phyloP scores from a whole-genome alignment of 1,139 yeast genomes.

The Debaryomyces fabryi region DNA sequence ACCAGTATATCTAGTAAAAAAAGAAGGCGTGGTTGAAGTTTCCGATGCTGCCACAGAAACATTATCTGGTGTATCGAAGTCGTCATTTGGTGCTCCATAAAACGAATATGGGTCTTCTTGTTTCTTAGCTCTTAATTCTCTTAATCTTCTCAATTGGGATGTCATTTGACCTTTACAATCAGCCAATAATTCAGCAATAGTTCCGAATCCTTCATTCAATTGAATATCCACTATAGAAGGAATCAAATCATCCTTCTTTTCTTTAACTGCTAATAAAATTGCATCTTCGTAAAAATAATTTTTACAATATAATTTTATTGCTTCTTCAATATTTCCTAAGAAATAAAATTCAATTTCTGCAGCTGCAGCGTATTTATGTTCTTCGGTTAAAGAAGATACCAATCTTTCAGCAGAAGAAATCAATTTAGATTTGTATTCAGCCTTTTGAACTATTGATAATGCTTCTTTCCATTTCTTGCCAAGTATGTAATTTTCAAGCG shows the following conservation, averaged over 20 bases:
- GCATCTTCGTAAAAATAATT: constrained; percentile 80
- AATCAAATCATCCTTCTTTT: constrained; percentile 48
- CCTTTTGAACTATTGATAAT: constrained; percentile 53
- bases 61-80: constrained; percentile 82
- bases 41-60: constrained; percentile 95
- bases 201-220: constrained; percentile 84
- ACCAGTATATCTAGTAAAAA: constrained; percentile 94
- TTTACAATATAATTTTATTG: constrained; percentile 71
- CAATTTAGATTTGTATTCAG: constrained; percentile 40
- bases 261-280: constrained; percentile 58
- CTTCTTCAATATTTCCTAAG: constrained; percentile 60
- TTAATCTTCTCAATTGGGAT: constrained; percentile 80
- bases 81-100: constrained; percentile 61
- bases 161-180: constrained; percentile 86
- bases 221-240: constrained; percentile 69
- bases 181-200: constrained; percentile 82
- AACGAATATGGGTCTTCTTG: constrained; percentile 83
- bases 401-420: constrained; percentile 57
- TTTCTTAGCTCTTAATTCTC: constrained; percentile 84
- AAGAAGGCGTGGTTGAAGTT: constrained; percentile 88
- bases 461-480: constrained; percentile 90
- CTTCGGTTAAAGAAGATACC: constrained; percentile 61
- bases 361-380: constrained; percentile 80
- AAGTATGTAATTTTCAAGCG: constrained; percentile 67
- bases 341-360: constrained; percentile 73